These are phyloP conservation scores for Dactylellina sp. DNA, from an alignment of 2,329 filamentous ascomycete genomes.

Conservation along the genomic window DNA sequence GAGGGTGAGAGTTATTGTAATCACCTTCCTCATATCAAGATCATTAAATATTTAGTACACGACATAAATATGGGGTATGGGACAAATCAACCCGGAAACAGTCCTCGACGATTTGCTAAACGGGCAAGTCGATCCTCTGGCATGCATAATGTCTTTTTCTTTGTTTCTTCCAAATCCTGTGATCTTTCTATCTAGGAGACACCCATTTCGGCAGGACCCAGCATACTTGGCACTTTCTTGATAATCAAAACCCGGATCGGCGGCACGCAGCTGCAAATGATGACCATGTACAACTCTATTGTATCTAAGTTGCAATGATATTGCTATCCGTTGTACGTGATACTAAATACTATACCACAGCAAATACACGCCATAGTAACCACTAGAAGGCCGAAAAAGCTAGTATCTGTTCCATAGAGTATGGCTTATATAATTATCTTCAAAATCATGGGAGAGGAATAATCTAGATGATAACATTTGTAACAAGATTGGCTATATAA, in stretches of 20 bases:
- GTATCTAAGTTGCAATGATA: constrained; percentile 28
- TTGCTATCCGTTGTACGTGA: constrained; percentile 27
- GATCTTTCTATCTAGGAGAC: constrained; percentile 7
- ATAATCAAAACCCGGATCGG: constrained; percentile 27
- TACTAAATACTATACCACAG: constrained; percentile 25
- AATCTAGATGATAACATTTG: constrained; percentile 25
- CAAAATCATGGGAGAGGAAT: constrained; percentile 34
- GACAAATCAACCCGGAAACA: neutral
- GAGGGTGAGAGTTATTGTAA: too few relatives aligned
- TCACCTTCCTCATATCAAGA: too few relatives aligned
- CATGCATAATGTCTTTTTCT: constrained; percentile 5
- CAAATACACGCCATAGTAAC: constrained; percentile 28
- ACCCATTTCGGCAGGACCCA: constrained; percentile 9
- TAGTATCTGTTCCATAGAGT: constrained; percentile 8
- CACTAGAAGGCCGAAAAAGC: constrained; percentile 23
- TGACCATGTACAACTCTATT: constrained; percentile 32
- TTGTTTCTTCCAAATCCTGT: neutral
- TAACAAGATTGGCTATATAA: constrained; percentile 12
- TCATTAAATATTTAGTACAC: too few relatives aligned
- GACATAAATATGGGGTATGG: too few relatives aligned
- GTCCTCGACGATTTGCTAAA: neutral
- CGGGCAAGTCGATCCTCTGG: constrained; percentile 2
- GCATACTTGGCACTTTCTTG: constrained; percentile 23
- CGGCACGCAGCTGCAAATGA: constrained; percentile 29
- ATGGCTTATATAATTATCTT: constrained; percentile 24